Evolutionary conservation across 225 moss, liverwort and hornwort genomes (phyloP).

Genomic region (Neckera pumila): DNA sequence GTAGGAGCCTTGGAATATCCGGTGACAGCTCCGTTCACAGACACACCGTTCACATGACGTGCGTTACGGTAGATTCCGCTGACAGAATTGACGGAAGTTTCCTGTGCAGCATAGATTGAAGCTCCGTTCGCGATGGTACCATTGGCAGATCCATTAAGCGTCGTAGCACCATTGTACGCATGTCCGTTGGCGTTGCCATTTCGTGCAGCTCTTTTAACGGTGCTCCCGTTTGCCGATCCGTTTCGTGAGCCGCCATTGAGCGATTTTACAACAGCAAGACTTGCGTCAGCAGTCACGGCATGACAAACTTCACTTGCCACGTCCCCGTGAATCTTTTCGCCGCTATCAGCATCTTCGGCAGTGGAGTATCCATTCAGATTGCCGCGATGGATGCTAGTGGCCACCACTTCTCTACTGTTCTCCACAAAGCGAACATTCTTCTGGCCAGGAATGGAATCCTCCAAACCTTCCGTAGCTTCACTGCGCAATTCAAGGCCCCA

Average conservation of each 20-base stretch:
- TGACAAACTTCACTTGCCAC: slow-evolving; percentile 8
- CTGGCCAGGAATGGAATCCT: slow-evolving; percentile 11
- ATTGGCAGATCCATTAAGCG: slow-evolving; percentile 14
- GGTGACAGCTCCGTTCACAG: slow-evolving; percentile 14
- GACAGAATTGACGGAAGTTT: not conserved
- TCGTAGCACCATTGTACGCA: not conserved
- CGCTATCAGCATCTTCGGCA: not conserved
- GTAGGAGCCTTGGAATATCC: slow-evolving; percentile 17
- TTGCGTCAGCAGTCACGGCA: not conserved
- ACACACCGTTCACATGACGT: slow-evolving; percentile 2
- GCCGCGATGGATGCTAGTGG: slow-evolving; percentile 10
- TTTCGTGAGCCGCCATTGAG: slow-evolving; percentile 1
- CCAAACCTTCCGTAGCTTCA: slow-evolving; percentile 22
- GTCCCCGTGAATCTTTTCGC: slow-evolving; percentile 3
- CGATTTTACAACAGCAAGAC: not conserved
- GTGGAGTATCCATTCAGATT: slow-evolving; percentile 15
- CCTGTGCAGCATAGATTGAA: slow-evolving; percentile 4
- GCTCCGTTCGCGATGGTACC: slow-evolving; percentile 1
- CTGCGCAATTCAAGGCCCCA: slow-evolving; percentile 30
- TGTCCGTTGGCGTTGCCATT: slow-evolving; percentile 12
- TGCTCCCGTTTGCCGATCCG: slow-evolving; percentile 14
- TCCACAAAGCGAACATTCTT: not conserved
- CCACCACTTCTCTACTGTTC: slow-evolving; percentile 8
- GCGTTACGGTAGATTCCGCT: slow-evolving; percentile 8
- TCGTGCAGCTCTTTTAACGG: not conserved